Evolutionary conservation across 305 asterid species (phyloP), one percentile per base, ranked within the genome.

Genomic region (Galium porrigens): DNA sequence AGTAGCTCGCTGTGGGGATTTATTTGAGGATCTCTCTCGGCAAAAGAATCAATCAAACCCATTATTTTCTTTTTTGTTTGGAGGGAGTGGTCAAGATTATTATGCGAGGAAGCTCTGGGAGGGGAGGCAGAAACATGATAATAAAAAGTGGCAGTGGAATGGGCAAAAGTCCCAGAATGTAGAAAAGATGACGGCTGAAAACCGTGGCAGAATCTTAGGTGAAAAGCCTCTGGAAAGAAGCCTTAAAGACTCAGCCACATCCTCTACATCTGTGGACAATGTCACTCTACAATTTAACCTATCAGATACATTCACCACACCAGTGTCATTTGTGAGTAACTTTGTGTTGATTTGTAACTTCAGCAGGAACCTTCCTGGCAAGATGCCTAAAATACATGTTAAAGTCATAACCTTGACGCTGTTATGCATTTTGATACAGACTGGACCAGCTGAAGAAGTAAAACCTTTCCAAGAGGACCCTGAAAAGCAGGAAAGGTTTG

Each of bases 91-190:
- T 64, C 87, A 81, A 68, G 94, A 84, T 49, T 92, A 72, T 79
- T 92, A 89, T 74, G 72, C 80, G 51, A 81, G 95, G 76, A 89
- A 81, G 74, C 94, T 92, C 61, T 92, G 99, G 99, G 99, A 89
- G 81, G 94, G 79, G 80, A 78, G 82, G 69, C 94, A 81, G 76
- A 92, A 89, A 73, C 84, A 78, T 32, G 85, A 80, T 68, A 81
- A 82, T 69, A 69, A 79, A 42, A 83, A 67, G 48, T 77, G 65
- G 60, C 72, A 65, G 60, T 79, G 77, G 89, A 81, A 76, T 69
- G 80, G 29, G 64, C 83, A 79, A 77, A 61, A 61, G 64, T 51
- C 70, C 58, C 79, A 67, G 71, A 76, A 75, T 65, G 76, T 80
- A 37, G 90, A 85, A 76, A 82, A 81, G 77, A 78, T 89, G 85